Conservation (phyloP, 1,139 yeast genomes). For the Taphrina populina region DNA sequence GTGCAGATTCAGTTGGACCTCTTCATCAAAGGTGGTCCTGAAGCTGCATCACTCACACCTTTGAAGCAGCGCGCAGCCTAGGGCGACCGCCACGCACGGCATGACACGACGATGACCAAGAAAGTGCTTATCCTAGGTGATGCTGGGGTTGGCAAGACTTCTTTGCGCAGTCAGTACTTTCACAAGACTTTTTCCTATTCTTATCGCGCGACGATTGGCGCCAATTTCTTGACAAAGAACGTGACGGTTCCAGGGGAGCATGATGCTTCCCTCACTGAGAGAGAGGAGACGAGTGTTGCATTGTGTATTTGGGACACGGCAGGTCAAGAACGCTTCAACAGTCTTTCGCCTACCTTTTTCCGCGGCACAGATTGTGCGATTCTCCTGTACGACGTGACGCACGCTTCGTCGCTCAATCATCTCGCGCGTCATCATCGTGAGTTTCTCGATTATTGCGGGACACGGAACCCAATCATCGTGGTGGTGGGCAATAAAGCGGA, state of each 20-base stretch:
- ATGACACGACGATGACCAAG: slow-evolving; percentile 4
- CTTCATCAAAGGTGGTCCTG: too few relatives aligned
- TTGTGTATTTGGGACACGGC: slow-evolving; percentile 69
- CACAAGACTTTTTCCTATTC: slow-evolving; percentile 16
- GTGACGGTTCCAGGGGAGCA: slow-evolving; percentile 1
- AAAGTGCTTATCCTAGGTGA: slow-evolving; percentile 26
- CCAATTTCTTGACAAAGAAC: slow-evolving; percentile 29
- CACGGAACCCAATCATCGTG: slow-evolving; percentile 53
- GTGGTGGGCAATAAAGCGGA: slow-evolving; percentile 61
- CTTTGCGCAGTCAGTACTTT: slow-evolving; percentile 19
- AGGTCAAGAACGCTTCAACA: slow-evolving; percentile 64
- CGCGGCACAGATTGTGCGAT: slow-evolving; percentile 63
- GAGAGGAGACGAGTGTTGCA: slow-evolving; percentile 43
- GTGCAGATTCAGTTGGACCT: too few relatives aligned
- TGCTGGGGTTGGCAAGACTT: slow-evolving; percentile 32
- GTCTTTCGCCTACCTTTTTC: slow-evolving; percentile 60
- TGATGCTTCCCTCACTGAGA: background rate
- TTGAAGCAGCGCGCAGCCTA: too few relatives aligned
- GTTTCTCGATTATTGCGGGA: slow-evolving; percentile 55
- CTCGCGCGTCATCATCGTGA: slow-evolving; percentile 56
- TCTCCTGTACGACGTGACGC: slow-evolving; percentile 58
- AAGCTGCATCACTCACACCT: too few relatives aligned
- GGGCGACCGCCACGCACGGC: too few relatives aligned
- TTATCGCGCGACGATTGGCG: slow-evolving; percentile 33
- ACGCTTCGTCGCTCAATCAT: slow-evolving; percentile 54